These are phyloP conservation scores for Populus hybrid DNA, from an alignment of 441 rosid genomes.

Conservation along the genomic window DNA sequence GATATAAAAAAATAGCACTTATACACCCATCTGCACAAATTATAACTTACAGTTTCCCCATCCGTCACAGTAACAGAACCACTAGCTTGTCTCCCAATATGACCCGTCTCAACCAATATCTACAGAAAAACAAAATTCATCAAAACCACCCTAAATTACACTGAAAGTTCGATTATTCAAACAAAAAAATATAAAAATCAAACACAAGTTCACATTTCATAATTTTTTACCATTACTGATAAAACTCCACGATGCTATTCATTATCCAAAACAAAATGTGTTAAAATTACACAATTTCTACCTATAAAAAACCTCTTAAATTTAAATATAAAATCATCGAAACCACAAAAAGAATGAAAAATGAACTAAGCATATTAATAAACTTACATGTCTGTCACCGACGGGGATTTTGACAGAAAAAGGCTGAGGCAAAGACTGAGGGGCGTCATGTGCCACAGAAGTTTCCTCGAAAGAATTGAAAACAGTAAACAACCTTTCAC, in stretches of 20 bases:
- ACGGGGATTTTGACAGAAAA: slow-evolving; percentile 79
- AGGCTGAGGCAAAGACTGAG: slow-evolving; percentile 40
- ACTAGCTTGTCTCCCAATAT: slow-evolving; percentile 94
- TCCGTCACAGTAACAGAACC: slow-evolving; percentile 81
- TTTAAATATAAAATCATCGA: background rate
- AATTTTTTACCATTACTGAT: background rate
- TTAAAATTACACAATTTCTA: background rate
- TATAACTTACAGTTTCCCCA: slow-evolving; percentile 85
- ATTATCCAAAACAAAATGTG: background rate
- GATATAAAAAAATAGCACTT: background rate
- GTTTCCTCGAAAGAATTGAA: slow-evolving; percentile 36
- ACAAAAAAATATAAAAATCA: background rate
- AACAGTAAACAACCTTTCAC: slow-evolving; percentile 29
- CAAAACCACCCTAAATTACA: background rate
- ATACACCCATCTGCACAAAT: background rate
- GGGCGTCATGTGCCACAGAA: slow-evolving; percentile 24
- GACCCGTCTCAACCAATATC: slow-evolving; percentile 96
- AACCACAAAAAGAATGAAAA: background rate
- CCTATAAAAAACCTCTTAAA: background rate
- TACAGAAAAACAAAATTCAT: slow-evolving; percentile 20
- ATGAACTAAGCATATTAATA: background rate
- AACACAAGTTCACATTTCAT: background rate
- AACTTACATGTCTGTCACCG: slow-evolving; percentile 74
- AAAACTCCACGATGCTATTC: background rate
- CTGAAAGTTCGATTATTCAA: background rate